Evolutionary conservation across 2,329 filamentous ascomycete species (phyloP).

Genomic region (Stemphylium beticola): DNA sequence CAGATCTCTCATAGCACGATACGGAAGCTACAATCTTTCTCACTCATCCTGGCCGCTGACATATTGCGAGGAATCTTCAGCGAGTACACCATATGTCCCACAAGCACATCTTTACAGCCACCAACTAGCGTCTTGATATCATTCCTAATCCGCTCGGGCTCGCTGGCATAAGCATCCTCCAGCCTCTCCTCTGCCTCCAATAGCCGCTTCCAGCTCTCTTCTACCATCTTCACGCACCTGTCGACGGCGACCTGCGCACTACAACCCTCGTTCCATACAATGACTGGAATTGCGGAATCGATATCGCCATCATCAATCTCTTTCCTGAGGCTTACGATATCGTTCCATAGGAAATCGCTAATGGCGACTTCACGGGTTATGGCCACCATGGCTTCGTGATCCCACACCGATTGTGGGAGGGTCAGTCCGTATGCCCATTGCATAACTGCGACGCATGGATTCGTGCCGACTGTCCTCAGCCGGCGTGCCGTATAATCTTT

Average conservation of each 20-base stretch:
- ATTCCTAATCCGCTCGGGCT: slow-evolving; percentile 3
- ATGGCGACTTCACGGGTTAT: slow-evolving; percentile 15
- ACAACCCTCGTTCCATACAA: slow-evolving; percentile 17
- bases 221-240: slow-evolving; percentile 9
- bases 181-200: slow-evolving; percentile 8
- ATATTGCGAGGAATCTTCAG: slow-evolving; percentile 13
- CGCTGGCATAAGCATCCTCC: background rate
- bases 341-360: slow-evolving; percentile 15
- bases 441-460: slow-evolving; percentile 11
- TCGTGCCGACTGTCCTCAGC: slow-evolving; percentile 9
- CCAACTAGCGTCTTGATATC: slow-evolving; percentile 11
- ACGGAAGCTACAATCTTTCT: slow-evolving; percentile 7
- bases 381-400: slow-evolving; percentile 9
- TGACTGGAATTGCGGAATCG: slow-evolving; percentile 16
- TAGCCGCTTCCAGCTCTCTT: slow-evolving; percentile 9
- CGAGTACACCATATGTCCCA: slow-evolving; percentile 18
- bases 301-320: slow-evolving; percentile 16
- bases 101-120: slow-evolving; percentile 14
- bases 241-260: slow-evolving; percentile 16
- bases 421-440: slow-evolving; percentile 12
- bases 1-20: background rate
- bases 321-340: slow-evolving; percentile 18
- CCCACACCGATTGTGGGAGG: slow-evolving; percentile 8
- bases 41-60: slow-evolving; percentile 10
- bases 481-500: slow-evolving; percentile 14